These are phyloP conservation scores for Cubamyces lactineus DNA, from an alignment of 768 basidiomycete genomes.

Conservation along the genomic window DNA sequence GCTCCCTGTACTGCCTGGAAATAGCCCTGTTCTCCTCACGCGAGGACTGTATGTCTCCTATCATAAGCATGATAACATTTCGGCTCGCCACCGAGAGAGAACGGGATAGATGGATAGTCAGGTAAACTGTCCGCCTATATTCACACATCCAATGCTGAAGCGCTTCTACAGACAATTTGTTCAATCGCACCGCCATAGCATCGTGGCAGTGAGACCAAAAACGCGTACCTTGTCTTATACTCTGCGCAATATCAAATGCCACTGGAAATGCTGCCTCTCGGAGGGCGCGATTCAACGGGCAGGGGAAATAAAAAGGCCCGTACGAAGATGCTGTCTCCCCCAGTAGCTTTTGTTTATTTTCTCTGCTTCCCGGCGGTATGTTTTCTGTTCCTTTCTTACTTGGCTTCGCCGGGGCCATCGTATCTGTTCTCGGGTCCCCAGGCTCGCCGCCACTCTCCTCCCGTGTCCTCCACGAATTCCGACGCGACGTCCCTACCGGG, in stretches of 20 bases:
- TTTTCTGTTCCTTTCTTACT: neutral
- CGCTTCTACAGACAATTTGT: neutral
- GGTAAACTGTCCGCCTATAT: too few species aligned
- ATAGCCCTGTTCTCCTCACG: too few species aligned
- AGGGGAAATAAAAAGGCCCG: neutral
- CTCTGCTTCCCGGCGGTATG: neutral
- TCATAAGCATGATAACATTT: too few species aligned
- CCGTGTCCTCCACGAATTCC: constrained; percentile 3
- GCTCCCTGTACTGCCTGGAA: too few species aligned
- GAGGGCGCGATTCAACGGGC: too few species aligned
- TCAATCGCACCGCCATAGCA: neutral
- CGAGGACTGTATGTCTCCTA: too few species aligned
- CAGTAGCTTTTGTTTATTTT: neutral
- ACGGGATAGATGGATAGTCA: too few species aligned
- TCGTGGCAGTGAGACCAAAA: neutral
- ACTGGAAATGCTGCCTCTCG: too few species aligned
- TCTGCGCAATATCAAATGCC: too few species aligned
- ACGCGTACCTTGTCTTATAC: neutral
- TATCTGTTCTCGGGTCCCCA: constrained; percentile 1
- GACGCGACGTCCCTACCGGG: constrained; percentile 27
- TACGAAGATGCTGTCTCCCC: neutral
- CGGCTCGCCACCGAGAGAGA: too few species aligned
- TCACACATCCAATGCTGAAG: too few species aligned
- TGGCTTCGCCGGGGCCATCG: neutral
- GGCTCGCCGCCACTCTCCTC: constrained; percentile 1